Evolutionary conservation across 2,329 filamentous ascomycete species (phyloP).

Genomic region (Emergomyces orientalis): DNA sequence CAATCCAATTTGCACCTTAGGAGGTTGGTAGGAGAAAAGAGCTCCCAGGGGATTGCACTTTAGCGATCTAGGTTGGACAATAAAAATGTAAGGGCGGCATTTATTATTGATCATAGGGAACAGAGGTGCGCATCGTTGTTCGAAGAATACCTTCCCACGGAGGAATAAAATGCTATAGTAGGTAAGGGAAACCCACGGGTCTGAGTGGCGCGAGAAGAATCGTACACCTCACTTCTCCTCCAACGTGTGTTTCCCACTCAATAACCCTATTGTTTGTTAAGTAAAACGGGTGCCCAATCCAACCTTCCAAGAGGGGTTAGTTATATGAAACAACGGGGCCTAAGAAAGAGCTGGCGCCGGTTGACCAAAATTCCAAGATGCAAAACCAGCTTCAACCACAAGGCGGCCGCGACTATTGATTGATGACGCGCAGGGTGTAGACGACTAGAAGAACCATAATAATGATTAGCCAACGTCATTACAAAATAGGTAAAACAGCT

Average conservation of each 20-base stretch:
- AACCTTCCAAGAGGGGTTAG: not conserved
- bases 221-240: not conserved
- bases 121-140: not conserved
- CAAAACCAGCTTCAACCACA: not conserved
- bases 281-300: not conserved
- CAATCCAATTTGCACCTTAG: constrained; percentile 3
- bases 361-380: not conserved
- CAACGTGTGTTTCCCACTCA: not conserved
- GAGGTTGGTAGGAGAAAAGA: not conserved
- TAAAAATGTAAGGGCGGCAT: not conserved
- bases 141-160: not conserved
- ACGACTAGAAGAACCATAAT: not conserved
- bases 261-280: not conserved
- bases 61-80: not conserved
- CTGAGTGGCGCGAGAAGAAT: not conserved
- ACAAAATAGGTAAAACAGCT: not conserved
- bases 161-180: not conserved
- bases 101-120: not conserved
- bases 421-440: not conserved
- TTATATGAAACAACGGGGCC: not conserved
- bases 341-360: not conserved
- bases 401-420: not conserved
- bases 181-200: not conserved
- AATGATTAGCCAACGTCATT: constrained; percentile 1
- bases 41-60: not conserved